These are phyloP conservation scores for Pythium insidiosum DNA, from an alignment of 352 stramenopile species.

Conservation along the genomic window DNA sequence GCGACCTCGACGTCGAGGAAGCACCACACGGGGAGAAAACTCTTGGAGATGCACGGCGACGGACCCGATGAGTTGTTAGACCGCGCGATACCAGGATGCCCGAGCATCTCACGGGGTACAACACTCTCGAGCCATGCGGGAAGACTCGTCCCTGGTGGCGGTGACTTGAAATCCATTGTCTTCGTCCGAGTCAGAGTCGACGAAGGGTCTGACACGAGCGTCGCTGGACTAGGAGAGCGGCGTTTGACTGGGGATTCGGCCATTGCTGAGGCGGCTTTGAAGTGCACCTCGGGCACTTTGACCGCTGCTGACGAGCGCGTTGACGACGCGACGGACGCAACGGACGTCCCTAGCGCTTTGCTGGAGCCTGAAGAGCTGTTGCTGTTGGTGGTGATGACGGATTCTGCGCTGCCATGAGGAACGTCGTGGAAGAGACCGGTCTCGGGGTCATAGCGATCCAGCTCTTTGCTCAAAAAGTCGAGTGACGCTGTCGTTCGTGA, in stretches of 20 bases:
- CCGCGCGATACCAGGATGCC: conserved; percentile 26
- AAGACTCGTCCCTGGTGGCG: conserved; percentile 14
- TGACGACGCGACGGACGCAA: conserved; percentile 10
- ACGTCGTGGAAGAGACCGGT: conserved; percentile 16
- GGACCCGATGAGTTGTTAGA: neutral
- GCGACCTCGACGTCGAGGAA: conserved; percentile 48
- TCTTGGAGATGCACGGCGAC: conserved; percentile 27
- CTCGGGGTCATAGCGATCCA: conserved; percentile 54
- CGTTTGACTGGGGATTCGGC: too few relatives aligned
- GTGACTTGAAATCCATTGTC: too few relatives aligned
- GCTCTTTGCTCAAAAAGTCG: conserved; percentile 42
- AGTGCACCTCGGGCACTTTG: too few relatives aligned
- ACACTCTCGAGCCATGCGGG: conserved; percentile 39
- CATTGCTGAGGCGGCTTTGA: too few relatives aligned
- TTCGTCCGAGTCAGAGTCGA: neutral
- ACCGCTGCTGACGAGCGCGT: neutral
- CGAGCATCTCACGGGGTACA: conserved; percentile 31
- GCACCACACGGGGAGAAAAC: conserved; percentile 67
- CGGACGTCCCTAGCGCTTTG: too few relatives aligned
- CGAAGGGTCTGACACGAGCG: neutral
- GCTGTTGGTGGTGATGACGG: too few relatives aligned
- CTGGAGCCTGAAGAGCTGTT: too few relatives aligned
- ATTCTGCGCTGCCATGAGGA: too few relatives aligned
- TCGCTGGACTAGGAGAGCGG: conserved; percentile 6
- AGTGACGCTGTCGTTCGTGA: conserved; percentile 26